Evolutionary conservation across 805 yeast species (phyloP).

Genomic region (Wickerhamia fluorescens): DNA sequence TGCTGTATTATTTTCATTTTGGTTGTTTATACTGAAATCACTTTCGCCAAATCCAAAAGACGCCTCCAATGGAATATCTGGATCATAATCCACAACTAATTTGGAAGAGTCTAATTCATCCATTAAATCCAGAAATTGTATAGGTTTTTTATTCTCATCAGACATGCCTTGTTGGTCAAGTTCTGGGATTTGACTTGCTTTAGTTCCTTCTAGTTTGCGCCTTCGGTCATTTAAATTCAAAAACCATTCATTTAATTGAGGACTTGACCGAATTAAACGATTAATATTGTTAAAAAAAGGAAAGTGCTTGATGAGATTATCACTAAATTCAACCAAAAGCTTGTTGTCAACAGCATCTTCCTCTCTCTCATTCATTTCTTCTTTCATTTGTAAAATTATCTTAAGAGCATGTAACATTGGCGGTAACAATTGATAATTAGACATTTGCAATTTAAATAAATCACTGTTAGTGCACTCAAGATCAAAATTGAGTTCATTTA

Average conservation of each 20-base stretch:
- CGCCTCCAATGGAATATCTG: no score
- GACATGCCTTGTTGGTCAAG: no score
- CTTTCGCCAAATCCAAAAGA: no score
- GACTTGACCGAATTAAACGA: slow-evolving; percentile 18
- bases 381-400: slow-evolving; percentile 8
- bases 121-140: slow-evolving; percentile 2
- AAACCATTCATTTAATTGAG: slow-evolving; percentile 19
- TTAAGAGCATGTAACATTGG: slow-evolving; percentile 25
- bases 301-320: slow-evolving; percentile 17
- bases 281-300: slow-evolving; percentile 22
- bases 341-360: slow-evolving; percentile 7
- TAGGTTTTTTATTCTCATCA: no score
- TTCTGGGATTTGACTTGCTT: no score
- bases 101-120: slow-evolving; percentile 3
- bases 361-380: slow-evolving; percentile 11
- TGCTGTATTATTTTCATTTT: no score
- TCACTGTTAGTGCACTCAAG: slow-evolving; percentile 8
- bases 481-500: slow-evolving; percentile 10
- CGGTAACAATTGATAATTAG: slow-evolving; percentile 27
- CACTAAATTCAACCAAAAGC: slow-evolving; percentile 11
- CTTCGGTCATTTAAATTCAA: slow-evolving; percentile 11
- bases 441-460: slow-evolving; percentile 15
- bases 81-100: background rate
- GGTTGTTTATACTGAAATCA: no score
- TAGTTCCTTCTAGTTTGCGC: no score